These are phyloP conservation scores for Globisporangium heterothallicum DNA, from an alignment of 352 stramenopile genomes.

Conservation along the genomic window DNA sequence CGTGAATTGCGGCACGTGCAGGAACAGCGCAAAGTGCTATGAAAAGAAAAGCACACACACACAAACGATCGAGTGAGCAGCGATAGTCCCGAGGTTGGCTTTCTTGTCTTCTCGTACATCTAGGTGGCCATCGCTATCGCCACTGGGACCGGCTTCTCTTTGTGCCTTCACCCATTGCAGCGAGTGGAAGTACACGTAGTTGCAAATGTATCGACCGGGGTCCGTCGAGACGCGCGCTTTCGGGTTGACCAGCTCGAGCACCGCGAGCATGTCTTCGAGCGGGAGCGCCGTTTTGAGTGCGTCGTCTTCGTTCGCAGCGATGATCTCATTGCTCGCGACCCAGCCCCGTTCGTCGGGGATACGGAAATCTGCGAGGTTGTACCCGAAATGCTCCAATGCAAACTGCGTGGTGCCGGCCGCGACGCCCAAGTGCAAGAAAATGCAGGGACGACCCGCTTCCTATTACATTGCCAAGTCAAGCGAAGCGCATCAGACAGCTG, in stretches of 20 bases:
- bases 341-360: constrained; percentile 78
- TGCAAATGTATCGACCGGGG: constrained; percentile 82
- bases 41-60: neutral
- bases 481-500: too few species aligned
- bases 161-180: constrained; percentile 58
- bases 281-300: constrained; percentile 46
- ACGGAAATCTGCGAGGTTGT: constrained; percentile 77
- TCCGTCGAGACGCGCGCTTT: constrained; percentile 55
- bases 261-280: constrained; percentile 47
- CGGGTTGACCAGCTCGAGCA: constrained; percentile 25
- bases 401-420: constrained; percentile 38
- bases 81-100: too few species aligned
- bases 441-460: constrained; percentile 37
- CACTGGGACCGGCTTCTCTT: too few species aligned
- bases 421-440: constrained; percentile 78
- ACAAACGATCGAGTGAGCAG: too few species aligned
- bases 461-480: too few species aligned
- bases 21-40: constrained; percentile 64
- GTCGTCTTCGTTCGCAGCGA: constrained; percentile 38
- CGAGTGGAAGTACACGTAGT: constrained; percentile 81
- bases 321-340: constrained; percentile 47
- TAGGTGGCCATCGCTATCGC: too few species aligned
- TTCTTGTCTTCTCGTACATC: too few species aligned
- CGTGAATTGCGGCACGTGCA: constrained; percentile 68
- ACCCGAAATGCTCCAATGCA: constrained; percentile 59